Percentiles rank a stretch among this genome's conserved stretches.
Conservation (phyloP, 2,329 filamentous ascomycete genomes). For the Fusarium pseudocircinatum region DNA sequence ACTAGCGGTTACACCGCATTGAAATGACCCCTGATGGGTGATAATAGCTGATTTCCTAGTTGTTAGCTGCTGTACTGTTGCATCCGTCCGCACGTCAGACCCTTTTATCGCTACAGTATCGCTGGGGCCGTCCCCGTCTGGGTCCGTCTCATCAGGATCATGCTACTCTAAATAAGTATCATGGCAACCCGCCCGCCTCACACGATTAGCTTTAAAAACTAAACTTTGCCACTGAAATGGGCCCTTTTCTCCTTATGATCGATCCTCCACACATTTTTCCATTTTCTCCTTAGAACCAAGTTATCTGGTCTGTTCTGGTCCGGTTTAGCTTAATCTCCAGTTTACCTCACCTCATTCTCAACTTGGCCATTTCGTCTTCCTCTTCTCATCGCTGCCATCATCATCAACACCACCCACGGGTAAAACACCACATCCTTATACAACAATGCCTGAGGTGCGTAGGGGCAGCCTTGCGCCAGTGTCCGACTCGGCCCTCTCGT, state of each 20-base stretch:
- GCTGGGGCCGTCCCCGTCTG: background rate
- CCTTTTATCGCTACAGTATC: background rate
- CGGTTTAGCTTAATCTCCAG: background rate
- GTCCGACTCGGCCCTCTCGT: conserved; percentile 35
- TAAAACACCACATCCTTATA: background rate
- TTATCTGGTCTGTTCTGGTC: conserved; percentile 3
- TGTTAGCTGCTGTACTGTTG: background rate
- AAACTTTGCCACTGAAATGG: conserved; percentile 28
- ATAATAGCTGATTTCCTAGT: background rate
- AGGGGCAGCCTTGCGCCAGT: conserved; percentile 39
- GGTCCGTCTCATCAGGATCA: conserved; percentile 1
- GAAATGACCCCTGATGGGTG: background rate
- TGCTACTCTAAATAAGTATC: conserved; percentile 1
- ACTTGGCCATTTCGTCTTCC: background rate
- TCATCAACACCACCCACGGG: background rate
- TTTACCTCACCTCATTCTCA: background rate
- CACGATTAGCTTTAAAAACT: conserved; percentile 2
- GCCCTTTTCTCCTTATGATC: background rate
- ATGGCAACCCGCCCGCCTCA: background rate
- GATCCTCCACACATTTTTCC: background rate
- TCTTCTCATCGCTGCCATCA: background rate
- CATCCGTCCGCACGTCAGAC: conserved; percentile 12
- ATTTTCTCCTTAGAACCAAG: background rate
- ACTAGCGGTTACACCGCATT: background rate
- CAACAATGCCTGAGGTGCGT: conserved; percentile 45